Base-by-base conservation (phyloP, 306 rosid genomes). In the Cyclanthera cordifolia region DNA sequence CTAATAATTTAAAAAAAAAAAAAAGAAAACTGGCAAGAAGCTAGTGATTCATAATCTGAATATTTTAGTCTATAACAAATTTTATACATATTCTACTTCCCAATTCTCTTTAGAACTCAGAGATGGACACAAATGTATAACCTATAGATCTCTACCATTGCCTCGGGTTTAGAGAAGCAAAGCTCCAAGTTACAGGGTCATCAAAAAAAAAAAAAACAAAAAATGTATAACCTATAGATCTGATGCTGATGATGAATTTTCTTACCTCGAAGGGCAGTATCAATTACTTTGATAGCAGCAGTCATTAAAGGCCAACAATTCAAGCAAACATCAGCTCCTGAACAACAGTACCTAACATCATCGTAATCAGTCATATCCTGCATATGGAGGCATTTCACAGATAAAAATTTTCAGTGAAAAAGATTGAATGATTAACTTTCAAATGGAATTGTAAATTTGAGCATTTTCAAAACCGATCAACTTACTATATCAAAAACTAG, bases 271-370 rank as follows among this genome's bases (percentile, higher is more conserved):
- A 90, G 88, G 73, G 91, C 56, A 63, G 87, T 53, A 81, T 90
- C 87, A 12, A 90, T 81, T 75, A 93, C 95, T 86, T 93, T 90
- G 82, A 90, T 82, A 61, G 91, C 90, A 78, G 84, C 75, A 24
- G 97, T 93, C 99, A 93, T 93, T 60, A 93, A 79, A 2, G 95
- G 96, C 99, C 99, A 93, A 80, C 99, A 93, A 52, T 85, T 74
- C 84, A 90, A 77, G 82, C 96, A 93, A 73, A 90, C 88, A 47
- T 90, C 96, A 78, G 99, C 99, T 67, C 99, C 96, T 2, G 94
- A 79, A 78, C 99, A 93, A 83, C 99, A 93, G 84, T 86, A 93
- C 70, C 96, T 86, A 49, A 85, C 86, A 77, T 93, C 96, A 82
- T 93, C 95, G 16, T 93, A 93, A 76, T 90, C 96, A 28, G 94